These are phyloP conservation scores for Fusarium falciforme DNA, from an alignment of 2,329 filamentous ascomycete species.

Conservation along the genomic window DNA sequence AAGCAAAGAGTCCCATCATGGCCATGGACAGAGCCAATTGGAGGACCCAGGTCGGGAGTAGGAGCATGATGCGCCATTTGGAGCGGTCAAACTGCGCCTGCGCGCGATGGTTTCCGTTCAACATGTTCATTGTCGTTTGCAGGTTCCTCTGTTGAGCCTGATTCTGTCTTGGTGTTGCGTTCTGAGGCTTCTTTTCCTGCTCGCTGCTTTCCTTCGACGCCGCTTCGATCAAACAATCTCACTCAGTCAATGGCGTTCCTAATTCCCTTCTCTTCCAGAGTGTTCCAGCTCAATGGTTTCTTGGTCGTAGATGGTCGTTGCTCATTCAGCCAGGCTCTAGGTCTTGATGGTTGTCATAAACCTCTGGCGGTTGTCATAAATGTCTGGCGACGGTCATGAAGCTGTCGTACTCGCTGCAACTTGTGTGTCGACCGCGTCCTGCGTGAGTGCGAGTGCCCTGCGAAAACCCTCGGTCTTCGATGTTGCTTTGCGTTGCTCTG, in stretches of 20 bases:
- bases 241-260: neutral
- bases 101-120: constrained; percentile 58
- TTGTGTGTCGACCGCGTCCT: constrained; percentile 22
- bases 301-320: constrained; percentile 11
- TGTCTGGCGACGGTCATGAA: neutral
- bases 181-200: neutral
- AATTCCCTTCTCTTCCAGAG: constrained; percentile 17
- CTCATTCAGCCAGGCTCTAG: constrained; percentile 13
- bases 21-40: constrained; percentile 60
- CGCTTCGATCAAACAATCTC: neutral
- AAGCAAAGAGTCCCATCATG: constrained; percentile 65
- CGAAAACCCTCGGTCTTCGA: constrained; percentile 21
- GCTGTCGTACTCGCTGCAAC: constrained; percentile 9
- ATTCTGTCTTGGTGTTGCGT: neutral
- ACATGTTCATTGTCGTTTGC: constrained; percentile 9
- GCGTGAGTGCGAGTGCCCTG: constrained; percentile 11
- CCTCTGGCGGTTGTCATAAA: constrained; percentile 5
- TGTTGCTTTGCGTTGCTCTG: neutral
- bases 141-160: neutral
- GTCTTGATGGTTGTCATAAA: constrained; percentile 4
- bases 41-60: constrained; percentile 62
- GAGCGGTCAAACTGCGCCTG: constrained; percentile 65
- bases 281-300: constrained; percentile 26
- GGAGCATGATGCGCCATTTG: constrained; percentile 60
- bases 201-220: constrained; percentile 1